phyloP scores from a whole-genome alignment of 345 rosid genomes.

The Sonneratia caseolaris region DNA sequence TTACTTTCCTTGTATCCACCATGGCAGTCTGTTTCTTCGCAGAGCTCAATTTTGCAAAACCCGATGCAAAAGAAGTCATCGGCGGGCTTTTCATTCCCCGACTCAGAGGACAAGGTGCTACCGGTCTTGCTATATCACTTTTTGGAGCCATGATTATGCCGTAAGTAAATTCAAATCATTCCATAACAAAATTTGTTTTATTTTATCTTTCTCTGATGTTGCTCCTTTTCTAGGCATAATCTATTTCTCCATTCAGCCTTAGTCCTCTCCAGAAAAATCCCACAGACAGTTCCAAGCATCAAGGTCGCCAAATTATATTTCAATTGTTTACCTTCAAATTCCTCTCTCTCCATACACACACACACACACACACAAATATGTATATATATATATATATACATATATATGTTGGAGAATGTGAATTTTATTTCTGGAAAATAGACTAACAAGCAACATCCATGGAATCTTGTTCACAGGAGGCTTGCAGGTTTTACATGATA shows the following conservation, averaged over 20 bases:
- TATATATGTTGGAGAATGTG: neutral
- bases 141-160: conserved; percentile 99
- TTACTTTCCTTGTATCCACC: conserved; percentile 74
- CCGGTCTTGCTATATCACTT: conserved; percentile 87
- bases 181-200: neutral
- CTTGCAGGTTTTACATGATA: conserved; percentile 76
- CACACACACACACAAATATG: no score
- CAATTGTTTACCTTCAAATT: neutral
- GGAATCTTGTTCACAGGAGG: conserved; percentile 49
- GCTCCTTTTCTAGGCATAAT: conserved; percentile 49
- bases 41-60: conserved; percentile 82
- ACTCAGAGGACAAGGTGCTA: conserved; percentile 86
- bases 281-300: conserved; percentile 68
- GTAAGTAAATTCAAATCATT: conserved; percentile 31
- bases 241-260: conserved; percentile 93
- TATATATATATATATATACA: no score
- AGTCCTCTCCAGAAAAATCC: conserved; percentile 88
- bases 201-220: conserved; percentile 1
- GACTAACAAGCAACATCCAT: conserved; percentile 4
- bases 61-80: conserved; percentile 59
- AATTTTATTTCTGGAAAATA: neutral
- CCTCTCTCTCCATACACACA: neutral
- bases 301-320: conserved; percentile 28
- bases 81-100: conserved; percentile 88
- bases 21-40: conserved; percentile 73